These are phyloP conservation scores for Candida sp. DNA, from an alignment of 1,139 yeast genomes.

Conservation along the genomic window DNA sequence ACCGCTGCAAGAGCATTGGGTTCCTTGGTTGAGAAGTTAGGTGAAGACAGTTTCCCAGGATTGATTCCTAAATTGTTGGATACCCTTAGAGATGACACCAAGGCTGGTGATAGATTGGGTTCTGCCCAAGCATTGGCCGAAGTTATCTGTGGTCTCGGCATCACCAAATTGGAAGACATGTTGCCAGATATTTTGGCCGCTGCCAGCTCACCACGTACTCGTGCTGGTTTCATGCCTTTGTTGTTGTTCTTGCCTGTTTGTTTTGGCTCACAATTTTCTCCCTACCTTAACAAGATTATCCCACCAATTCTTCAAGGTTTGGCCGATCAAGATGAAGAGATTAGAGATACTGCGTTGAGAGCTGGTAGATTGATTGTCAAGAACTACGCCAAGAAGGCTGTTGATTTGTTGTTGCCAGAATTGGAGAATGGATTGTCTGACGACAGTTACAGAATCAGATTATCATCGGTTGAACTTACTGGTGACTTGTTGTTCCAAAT, in stretches of 20 bases:
- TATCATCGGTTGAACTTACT: slow-evolving; percentile 95
- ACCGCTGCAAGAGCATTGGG: slow-evolving; percentile 99
- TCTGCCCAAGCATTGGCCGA: slow-evolving; percentile 98
- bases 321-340: slow-evolving; percentile 87
- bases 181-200: slow-evolving; percentile 81
- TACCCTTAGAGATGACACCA: slow-evolving; percentile 79
- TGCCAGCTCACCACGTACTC: slow-evolving; percentile 67
- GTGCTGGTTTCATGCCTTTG: slow-evolving; percentile 95
- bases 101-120: slow-evolving; percentile 93
- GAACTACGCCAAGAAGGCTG: slow-evolving; percentile 92
- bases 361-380: slow-evolving; percentile 93
- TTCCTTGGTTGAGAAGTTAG: slow-evolving; percentile 92
- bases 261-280: slow-evolving; percentile 91
- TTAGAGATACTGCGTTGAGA: slow-evolving; percentile 88
- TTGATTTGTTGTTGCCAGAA: slow-evolving; percentile 92
- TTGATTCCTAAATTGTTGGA: slow-evolving; percentile 81
- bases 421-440: slow-evolving; percentile 90
- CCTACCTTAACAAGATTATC: slow-evolving; percentile 82
- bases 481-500: slow-evolving; percentile 96
- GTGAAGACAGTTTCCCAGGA: slow-evolving; percentile 95
- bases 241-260: slow-evolving; percentile 91
- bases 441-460: slow-evolving; percentile 82
- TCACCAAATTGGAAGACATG: slow-evolving; percentile 84
- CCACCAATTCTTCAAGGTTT: slow-evolving; percentile 91
- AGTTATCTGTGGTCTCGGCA: slow-evolving; percentile 90